phyloP scores from a whole-genome alignment of 2,329 filamentous ascomycete species.

The Penicillium expansum region DNA sequence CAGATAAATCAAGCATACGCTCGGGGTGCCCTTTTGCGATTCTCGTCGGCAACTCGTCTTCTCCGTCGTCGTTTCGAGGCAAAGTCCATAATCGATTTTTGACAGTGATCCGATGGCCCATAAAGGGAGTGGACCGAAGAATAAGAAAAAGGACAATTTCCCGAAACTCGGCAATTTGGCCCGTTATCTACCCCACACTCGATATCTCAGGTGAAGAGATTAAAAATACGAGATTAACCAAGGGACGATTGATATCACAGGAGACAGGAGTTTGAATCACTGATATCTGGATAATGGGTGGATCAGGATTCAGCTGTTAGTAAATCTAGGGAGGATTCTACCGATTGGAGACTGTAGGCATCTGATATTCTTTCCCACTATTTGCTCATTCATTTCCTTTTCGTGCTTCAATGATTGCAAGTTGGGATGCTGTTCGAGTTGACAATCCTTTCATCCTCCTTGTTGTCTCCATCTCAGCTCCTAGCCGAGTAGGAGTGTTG shows the following conservation, averaged over 20 bases:
- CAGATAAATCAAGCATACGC: conserved; percentile 22
- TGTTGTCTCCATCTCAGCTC: not conserved
- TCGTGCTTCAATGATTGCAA: not conserved
- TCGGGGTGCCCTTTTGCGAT: conserved; percentile 35
- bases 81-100: not conserved
- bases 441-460: not conserved
- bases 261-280: not conserved
- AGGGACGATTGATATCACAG: no score
- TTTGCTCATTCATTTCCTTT: not conserved
- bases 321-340: not conserved
- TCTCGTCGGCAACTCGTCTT: conserved; percentile 33
- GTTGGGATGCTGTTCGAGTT: not conserved
- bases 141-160: not conserved
- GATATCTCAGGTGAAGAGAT: not conserved
- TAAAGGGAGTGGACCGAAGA: not conserved
- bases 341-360: not conserved
- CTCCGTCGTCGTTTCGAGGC: conserved; percentile 15
- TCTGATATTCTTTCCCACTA: not conserved
- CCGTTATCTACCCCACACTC: not conserved
- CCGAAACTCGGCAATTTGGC: not conserved
- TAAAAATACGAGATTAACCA: not conserved
- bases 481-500: not conserved
- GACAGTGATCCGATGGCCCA: not conserved
- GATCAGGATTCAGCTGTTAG: not conserved
- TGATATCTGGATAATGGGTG: not conserved